Evolutionary conservation across 2,329 filamentous ascomycete genomes (phyloP), one percentile per base, ranked within the genome.

Genomic region (Bipolaris zeicola): DNA sequence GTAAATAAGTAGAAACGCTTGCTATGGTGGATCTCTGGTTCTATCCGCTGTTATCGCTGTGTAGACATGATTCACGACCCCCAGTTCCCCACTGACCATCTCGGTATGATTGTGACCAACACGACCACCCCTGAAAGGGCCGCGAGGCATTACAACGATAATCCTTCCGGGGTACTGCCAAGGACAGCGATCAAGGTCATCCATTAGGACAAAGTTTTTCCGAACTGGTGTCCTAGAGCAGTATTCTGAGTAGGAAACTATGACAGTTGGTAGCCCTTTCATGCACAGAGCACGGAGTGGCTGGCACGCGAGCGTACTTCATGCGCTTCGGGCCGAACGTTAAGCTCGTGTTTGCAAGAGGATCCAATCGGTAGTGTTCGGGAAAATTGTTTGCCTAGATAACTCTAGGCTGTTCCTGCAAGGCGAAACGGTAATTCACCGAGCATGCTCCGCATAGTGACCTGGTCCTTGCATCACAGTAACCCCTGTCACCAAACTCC

Each of bases 31-130:
- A 8, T 6, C 20, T 37, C 26, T 18, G 18, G n/a, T 31, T 33
- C 28, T 8, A 11, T 28, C 28, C 18, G 13, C 31, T 34, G 16
- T 20, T 42, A 38, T 39, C 26, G 10, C n/a, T n/a, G 26, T 42
- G 22, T 24, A 36, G 18, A n/a, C 37, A 11, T 31, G 26, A 13
- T n/a, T 24, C 26, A 22, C 18, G 26, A 36, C 26, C 16, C 38
- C 18, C 42, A 24, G 38, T 5, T n/a, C 16, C 14, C 33, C 44
- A 24, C 18, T 26, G 33, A n/a, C 31, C 11, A 37, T 26, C 7
- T 52, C 52, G 56, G 56, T 38, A 38, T 20, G 41, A 64, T 53
- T 56, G 50, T 58, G 61, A 58, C 48, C 51, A 60, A 51, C 38
- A 54, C 50, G 39, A 24, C 49, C 44, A 42, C 39, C 39, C 31